Percentiles rank a stretch among this genome's conserved stretches.
Conservation (phyloP, 2,329 filamentous ascomycete species). For the Didymosphaeria variabile region DNA sequence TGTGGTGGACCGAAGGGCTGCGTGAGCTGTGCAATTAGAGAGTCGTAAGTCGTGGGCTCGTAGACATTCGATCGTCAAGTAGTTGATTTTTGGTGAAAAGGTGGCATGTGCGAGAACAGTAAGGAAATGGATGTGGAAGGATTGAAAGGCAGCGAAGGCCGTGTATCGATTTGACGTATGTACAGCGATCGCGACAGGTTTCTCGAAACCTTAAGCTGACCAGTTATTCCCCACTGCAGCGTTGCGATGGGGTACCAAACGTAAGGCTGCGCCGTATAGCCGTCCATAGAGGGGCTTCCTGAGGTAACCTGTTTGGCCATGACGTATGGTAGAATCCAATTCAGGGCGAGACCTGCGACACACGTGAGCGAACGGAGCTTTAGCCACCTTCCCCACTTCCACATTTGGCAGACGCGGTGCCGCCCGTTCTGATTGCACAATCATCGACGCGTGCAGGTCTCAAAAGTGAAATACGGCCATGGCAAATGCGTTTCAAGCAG, state of each 20-base stretch:
- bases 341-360: background rate
- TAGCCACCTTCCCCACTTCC: conserved; percentile 3
- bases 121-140: conserved; percentile 3
- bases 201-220: conserved; percentile 9
- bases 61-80: background rate
- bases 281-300: conserved; percentile 6
- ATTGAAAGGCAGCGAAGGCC: background rate
- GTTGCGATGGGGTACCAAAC: conserved; percentile 9
- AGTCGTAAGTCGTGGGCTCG: conserved; percentile 2
- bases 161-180: conserved; percentile 14
- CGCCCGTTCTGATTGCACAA: background rate
- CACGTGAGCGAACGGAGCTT: background rate
- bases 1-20: background rate
- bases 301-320: conserved; percentile 10
- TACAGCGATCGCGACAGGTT: conserved; percentile 15
- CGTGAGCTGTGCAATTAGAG: conserved; percentile 3
- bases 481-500: background rate
- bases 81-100: background rate
- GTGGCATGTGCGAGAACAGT: background rate
- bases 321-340: conserved; percentile 1
- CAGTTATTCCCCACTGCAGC: conserved; percentile 6
- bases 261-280: conserved; percentile 10
- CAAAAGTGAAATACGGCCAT: background rate
- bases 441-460: background rate
- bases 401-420: background rate